Conservation (phyloP, 2,329 filamentous ascomycete species). For the Colletotrichum orbiculare region DNA sequence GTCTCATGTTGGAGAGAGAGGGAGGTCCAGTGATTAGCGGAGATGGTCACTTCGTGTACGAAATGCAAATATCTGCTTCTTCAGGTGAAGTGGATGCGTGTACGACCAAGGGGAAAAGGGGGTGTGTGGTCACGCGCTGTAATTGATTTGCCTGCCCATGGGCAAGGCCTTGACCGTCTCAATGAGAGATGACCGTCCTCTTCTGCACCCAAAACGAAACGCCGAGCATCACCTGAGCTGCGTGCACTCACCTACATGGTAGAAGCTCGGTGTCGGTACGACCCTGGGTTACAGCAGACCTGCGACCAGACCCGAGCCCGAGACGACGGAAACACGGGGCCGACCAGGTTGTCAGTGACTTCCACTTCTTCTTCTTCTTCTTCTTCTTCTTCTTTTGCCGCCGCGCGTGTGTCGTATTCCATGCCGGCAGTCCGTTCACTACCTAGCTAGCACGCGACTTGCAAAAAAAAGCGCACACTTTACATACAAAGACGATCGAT, state of each 20-base stretch:
- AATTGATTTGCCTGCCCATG: not conserved
- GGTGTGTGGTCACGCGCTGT: not conserved
- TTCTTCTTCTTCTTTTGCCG: not conserved
- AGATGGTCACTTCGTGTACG: conserved; percentile 1
- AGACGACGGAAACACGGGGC: conserved; percentile 33
- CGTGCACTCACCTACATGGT: conserved; percentile 20
- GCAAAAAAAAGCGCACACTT: too few relatives aligned
- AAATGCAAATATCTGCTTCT: not conserved
- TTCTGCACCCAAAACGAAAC: too few relatives aligned
- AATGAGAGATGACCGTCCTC: not conserved
- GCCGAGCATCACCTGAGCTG: not conserved
- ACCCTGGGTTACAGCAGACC: conserved; percentile 17
- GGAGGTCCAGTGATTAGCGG: not conserved
- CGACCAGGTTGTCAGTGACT: conserved; percentile 2
- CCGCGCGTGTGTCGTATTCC: conserved; percentile 3
- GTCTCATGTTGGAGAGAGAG: not conserved
- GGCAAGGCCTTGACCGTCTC: not conserved
- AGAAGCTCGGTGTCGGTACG: conserved; percentile 11
- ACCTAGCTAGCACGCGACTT: too few relatives aligned
- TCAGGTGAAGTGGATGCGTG: conserved; percentile 14
- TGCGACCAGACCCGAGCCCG: conserved; percentile 25
- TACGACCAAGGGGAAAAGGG: not conserved
- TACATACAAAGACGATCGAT: too few relatives aligned
- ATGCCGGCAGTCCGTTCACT: conserved; percentile 15
- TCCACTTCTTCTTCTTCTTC: not conserved